phyloP scores from a whole-genome alignment of 768 basidiomycete genomes.

The Cyclocybe cylindracea region DNA sequence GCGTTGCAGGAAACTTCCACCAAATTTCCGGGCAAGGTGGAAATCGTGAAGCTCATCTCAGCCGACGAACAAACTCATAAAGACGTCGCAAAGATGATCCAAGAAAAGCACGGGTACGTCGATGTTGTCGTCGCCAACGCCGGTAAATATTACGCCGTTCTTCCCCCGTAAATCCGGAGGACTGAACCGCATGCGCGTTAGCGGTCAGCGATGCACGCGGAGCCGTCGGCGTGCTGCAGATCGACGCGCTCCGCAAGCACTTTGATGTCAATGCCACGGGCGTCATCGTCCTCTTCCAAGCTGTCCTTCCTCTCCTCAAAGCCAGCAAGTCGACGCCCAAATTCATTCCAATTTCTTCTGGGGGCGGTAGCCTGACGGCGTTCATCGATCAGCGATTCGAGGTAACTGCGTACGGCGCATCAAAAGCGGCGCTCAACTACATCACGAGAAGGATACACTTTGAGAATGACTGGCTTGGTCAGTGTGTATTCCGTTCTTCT shows the following conservation, averaged over 20 bases:
- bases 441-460: constrained; percentile 5
- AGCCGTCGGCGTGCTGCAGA: too few species aligned
- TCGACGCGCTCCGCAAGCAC: too few species aligned
- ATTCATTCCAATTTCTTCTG: constrained; percentile 1
- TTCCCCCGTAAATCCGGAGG: too few species aligned
- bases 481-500: neutral
- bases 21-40: too few species aligned
- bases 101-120: neutral
- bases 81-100: neutral
- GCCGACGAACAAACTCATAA: neutral
- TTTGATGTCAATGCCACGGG: neutral
- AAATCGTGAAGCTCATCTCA: neutral
- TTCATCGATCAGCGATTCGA: neutral
- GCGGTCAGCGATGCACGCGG: too few species aligned
- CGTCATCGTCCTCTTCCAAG: constrained; percentile 2
- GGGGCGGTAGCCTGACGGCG: neutral
- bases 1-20: too few species aligned
- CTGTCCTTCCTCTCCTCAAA: constrained; percentile 1
- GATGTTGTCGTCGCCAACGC: constrained; percentile 5
- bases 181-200: too few species aligned
- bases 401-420: neutral
- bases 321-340: neutral
- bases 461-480: constrained; percentile 8
- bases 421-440: constrained; percentile 5
- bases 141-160: too few species aligned